Evolutionary conservation across 768 basidiomycete genomes (phyloP), one percentile per base, ranked within the genome.

Genomic region (Flagelloscypha sp.): DNA sequence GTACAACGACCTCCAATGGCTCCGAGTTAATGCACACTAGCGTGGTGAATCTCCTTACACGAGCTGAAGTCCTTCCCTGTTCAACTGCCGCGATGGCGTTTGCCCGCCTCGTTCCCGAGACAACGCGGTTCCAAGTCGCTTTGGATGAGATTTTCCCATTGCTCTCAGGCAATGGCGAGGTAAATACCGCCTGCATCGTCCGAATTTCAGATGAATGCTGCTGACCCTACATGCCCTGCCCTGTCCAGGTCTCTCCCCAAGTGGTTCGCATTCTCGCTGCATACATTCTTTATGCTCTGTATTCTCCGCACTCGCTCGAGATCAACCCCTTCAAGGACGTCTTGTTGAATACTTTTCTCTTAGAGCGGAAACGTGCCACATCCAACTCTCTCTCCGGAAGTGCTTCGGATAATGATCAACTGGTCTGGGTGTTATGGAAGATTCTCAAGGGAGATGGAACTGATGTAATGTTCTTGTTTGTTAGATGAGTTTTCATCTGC

Each of bases 351-450:
- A 75, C 77, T 5, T 86, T 85, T 50, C 49, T 72, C 24, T 74
- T 68, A 52, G 84, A 87, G 59, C 65, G 80, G 47, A 74, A 76
- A 47, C 61, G 65, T 48, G 81, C 84, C 15, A 48, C 7, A 53
- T n/a, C n/a, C n/a, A n/a, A n/a, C n/a, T n/a, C 63, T 22, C 54
- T 60, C 12, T 64, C 65, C n/a, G 65, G 60, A 13, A 66, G 70
- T 18, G 65, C 66, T 40, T 66, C 73, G 37, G 65, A 67, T 33
- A 84, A 76, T 52, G 84, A 86, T 50, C 84, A 84, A 48, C 61
- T 87, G 32, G 80, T 86, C 24, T 87, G 84, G 83, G 84, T 87
- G 28, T 63, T 87, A 41, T 87, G 84, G 84, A 87, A 87, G 59
- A 82, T 87, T 38, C 60, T 87, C 36, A 83, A 76, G 54, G 85